Evolutionary conservation across 257 asterid species (phyloP).

Genomic region (Craterostigma plantagineum): DNA sequence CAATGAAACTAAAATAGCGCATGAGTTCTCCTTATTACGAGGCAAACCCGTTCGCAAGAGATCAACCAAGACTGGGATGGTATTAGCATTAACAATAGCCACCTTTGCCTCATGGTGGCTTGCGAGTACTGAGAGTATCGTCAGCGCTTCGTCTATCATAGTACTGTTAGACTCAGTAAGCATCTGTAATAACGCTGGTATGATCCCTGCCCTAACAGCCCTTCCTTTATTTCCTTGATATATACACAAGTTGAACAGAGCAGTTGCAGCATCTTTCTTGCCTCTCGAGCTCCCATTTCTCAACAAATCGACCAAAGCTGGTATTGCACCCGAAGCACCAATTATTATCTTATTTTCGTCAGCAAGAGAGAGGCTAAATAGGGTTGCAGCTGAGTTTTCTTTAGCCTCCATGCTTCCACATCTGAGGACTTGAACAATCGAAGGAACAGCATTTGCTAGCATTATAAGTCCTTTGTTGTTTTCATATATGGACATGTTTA

Average conservation of each 20-base stretch:
- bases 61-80: slow-evolving; percentile 59
- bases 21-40: slow-evolving; percentile 63
- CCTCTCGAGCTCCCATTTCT: slow-evolving; percentile 60
- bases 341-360: slow-evolving; percentile 79
- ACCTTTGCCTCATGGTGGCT: slow-evolving; percentile 70
- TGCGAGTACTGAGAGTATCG: slow-evolving; percentile 75
- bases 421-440: slow-evolving; percentile 75
- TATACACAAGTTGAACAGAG: slow-evolving; percentile 71
- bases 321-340: slow-evolving; percentile 89
- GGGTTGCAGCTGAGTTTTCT: slow-evolving; percentile 90
- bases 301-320: slow-evolving; percentile 71
- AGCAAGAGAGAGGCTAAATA: slow-evolving; percentile 67
- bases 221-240: slow-evolving; percentile 87
- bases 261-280: slow-evolving; percentile 89
- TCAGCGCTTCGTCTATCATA: slow-evolving; percentile 81
- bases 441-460: slow-evolving; percentile 86
- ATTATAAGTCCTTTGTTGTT: slow-evolving; percentile 63
- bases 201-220: slow-evolving; percentile 76
- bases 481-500: slow-evolving; percentile 71
- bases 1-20: slow-evolving; percentile 55
- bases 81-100: slow-evolving; percentile 55
- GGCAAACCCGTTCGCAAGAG: slow-evolving; percentile 53
- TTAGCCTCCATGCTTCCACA: slow-evolving; percentile 82
- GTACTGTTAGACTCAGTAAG: slow-evolving; percentile 47
- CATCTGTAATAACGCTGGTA: slow-evolving; percentile 49